Base-by-base conservation (phyloP, 1,139 yeast genomes). In the Scheffersomyces segobiensis region DNA sequence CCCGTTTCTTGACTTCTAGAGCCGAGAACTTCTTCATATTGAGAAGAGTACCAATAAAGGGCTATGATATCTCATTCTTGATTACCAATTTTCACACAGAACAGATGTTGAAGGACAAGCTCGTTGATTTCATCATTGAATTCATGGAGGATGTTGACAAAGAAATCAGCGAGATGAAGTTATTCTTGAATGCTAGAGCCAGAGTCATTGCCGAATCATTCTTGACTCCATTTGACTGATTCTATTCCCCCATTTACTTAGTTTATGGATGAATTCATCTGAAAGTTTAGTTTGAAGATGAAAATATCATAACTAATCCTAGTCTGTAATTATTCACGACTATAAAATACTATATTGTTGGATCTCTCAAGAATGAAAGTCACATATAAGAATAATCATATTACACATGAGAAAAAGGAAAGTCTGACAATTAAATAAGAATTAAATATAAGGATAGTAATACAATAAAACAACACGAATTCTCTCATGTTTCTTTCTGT, bases 141-240 rank as follows among this genome's bases (percentile, higher is more conserved):
- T 95, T 96, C 73, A 93, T 95, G 99, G 99, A 95, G 75, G 99
- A 93, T 69, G 99, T 95, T 26, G 99, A 95, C 75, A 95, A 93
- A 78, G 99, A 95, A 75, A 96, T 95, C 70, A 91, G 97, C 74
- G 99, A 95, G 74, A 96, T 95, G 97, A 96, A 96, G 76, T 83
- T 95, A 72, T 96, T 95, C 73, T 85, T 96, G 74, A 95, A 95
- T 72, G 98, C 99, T 32, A 86, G 99, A 71, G 99, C 99, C 20
- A 89, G 99, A 80, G 96, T 92, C 62, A 96, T 93, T 56, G 99
- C 99, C 22, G 99, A 96, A 75, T 95, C 97, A 14, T 93, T 92
- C 72, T 81, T 93, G 67, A 87, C 90, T 51, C 89, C 89, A 39
- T 88, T 88, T 67, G 92, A 87, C 73, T 87, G 99, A 96, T 75